Conservation (phyloP, 179 eudicot genomes). For the Spergularia azorica region DNA sequence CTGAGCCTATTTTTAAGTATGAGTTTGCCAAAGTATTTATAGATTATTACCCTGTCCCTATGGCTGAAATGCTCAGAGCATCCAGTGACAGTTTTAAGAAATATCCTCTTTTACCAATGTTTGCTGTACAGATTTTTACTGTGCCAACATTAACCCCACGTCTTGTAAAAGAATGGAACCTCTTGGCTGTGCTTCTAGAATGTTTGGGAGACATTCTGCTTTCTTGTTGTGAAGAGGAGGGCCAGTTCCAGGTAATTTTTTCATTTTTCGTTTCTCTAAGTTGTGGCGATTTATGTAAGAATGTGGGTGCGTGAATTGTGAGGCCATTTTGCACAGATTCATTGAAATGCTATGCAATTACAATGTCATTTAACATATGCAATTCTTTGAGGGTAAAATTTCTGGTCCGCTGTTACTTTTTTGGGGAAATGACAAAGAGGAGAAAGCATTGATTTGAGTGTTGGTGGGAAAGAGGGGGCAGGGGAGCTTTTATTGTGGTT, state of each 20-base stretch:
- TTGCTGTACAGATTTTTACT: slow-evolving; percentile 91
- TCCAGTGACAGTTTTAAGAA: slow-evolving; percentile 49
- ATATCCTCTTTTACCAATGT: slow-evolving; percentile 63
- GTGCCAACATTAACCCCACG: slow-evolving; percentile 89
- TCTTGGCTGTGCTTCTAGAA: slow-evolving; percentile 65
- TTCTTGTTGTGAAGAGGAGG: slow-evolving; percentile 75
- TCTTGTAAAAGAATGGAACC: slow-evolving; percentile 81
- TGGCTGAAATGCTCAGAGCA: slow-evolving; percentile 58
- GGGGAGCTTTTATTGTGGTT: too few species aligned
- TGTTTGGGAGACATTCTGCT: slow-evolving; percentile 66
- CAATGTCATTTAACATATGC: too few species aligned
- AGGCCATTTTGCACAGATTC: too few species aligned
- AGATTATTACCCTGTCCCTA: slow-evolving; percentile 63
- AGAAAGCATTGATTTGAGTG: too few species aligned
- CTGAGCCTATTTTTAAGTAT: slow-evolving; percentile 82
- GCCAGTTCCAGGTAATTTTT: slow-evolving; percentile 64
- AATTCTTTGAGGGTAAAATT: neutral
- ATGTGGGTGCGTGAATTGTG: neutral
- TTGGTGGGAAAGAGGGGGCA: too few species aligned
- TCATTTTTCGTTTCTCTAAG: neutral
- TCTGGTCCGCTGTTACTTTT: neutral
- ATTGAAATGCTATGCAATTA: too few species aligned
- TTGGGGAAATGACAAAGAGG: too few species aligned
- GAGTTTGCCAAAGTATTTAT: slow-evolving; percentile 87
- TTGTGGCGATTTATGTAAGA: neutral